A percentile compares a stretch with the other conserved stretches of the same genome.
Evolutionary conservation across 371 early-diverging fungal genomes (phyloP).

Genomic region (Cladochytrium tenue): DNA sequence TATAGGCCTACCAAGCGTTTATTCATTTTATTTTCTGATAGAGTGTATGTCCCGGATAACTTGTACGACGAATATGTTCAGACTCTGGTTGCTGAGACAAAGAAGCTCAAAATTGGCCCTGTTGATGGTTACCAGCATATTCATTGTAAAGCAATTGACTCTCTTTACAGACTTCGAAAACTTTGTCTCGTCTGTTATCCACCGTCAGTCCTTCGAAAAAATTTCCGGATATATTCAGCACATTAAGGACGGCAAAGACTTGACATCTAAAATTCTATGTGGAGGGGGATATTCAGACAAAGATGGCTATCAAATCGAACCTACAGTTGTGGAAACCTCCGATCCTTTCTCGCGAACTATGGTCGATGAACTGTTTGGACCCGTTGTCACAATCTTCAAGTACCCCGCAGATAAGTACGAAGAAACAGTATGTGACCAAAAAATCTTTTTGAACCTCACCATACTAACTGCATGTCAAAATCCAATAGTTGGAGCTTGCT

Average conservation of each 20-base stretch:
- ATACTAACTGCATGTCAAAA: neutral
- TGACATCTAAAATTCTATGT: conserved; percentile 32
- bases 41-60: conserved; percentile 83
- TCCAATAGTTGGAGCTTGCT: conserved; percentile 63
- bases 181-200: conserved; percentile 84
- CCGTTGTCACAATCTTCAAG: conserved; percentile 92
- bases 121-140: conserved; percentile 50
- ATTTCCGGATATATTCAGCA: conserved; percentile 86
- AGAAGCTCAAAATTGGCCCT: conserved; percentile 81
- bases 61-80: conserved; percentile 76
- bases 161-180: conserved; percentile 66
- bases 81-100: conserved; percentile 64
- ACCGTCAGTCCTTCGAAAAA: conserved; percentile 89
- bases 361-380: conserved; percentile 95
- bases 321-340: conserved; percentile 88
- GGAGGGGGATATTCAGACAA: conserved; percentile 61
- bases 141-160: neutral
- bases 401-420: conserved; percentile 85
- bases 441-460: neutral
- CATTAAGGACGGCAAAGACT: conserved; percentile 42
- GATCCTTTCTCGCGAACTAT: conserved; percentile 85
- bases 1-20: too few relatives aligned
- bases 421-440: conserved; percentile 31
- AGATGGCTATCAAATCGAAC: conserved; percentile 88
- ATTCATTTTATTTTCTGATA: conserved; percentile 11